A percentile compares a stretch with the other conserved stretches of the same genome.
Conservation (phyloP, 2,329 filamentous ascomycete species). For the Aspergillus quadrilineatus region DNA sequence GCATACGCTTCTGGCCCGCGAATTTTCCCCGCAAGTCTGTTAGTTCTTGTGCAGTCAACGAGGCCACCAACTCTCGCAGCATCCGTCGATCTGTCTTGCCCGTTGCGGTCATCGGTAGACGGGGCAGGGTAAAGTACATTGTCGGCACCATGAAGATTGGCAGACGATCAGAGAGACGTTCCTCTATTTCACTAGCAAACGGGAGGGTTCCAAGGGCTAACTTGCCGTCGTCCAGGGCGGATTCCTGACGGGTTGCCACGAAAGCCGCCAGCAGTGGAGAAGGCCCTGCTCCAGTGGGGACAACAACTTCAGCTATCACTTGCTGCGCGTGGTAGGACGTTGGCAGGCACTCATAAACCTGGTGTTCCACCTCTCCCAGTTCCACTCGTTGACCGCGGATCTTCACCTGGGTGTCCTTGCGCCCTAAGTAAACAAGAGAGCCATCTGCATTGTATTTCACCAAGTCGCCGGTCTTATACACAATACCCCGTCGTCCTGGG, state of each 20-base stretch:
- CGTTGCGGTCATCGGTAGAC: not conserved
- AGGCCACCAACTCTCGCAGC: constrained; percentile 21
- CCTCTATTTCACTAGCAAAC: too few relatives aligned
- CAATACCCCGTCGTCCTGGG: constrained; percentile 40
- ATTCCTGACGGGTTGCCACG: too few relatives aligned
- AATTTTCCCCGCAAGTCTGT: not conserved
- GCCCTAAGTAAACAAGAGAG: constrained; percentile 33
- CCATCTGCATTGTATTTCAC: constrained; percentile 37
- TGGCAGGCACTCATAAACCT: constrained; percentile 39
- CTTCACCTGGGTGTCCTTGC: too few relatives aligned
- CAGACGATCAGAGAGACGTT: too few relatives aligned
- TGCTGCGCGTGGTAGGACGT: too few relatives aligned
- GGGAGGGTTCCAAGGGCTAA: too few relatives aligned
- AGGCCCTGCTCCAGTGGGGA: too few relatives aligned
- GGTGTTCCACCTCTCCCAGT: constrained; percentile 47
- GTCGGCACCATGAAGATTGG: not conserved
- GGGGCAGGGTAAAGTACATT: not conserved
- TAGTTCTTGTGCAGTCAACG: constrained; percentile 26
- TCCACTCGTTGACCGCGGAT: constrained; percentile 48
- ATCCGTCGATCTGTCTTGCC: constrained; percentile 23
- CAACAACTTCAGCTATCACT: too few relatives aligned
- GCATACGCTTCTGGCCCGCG: not conserved
- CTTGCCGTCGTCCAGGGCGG: too few relatives aligned
- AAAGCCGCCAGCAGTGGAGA: too few relatives aligned
- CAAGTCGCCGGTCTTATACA: constrained; percentile 41